These are phyloP conservation scores for Schizopora paradoxa DNA, from an alignment of 1,284 basidiomycete genomes.

Conservation along the genomic window DNA sequence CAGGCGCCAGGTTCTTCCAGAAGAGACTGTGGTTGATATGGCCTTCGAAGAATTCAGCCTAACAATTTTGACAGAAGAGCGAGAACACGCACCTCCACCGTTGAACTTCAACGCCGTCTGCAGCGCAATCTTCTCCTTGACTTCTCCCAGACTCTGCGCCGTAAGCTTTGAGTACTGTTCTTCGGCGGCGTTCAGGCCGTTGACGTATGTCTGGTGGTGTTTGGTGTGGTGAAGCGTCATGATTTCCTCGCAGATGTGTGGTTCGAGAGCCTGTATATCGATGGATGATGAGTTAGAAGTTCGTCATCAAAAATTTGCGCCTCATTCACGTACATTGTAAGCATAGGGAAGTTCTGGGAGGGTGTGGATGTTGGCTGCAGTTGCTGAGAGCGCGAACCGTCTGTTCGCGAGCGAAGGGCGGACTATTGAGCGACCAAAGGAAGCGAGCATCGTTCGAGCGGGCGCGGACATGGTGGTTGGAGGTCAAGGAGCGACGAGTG, in stretches of 20 bases:
- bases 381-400: slow-evolving; percentile 9
- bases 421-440: slow-evolving; percentile 7
- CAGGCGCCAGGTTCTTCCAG: slow-evolving; percentile 92
- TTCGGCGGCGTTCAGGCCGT: slow-evolving; percentile 88
- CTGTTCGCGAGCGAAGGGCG: slow-evolving; percentile 8
- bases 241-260: slow-evolving; percentile 74
- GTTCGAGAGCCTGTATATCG: slow-evolving; percentile 57
- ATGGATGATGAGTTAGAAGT: neutral
- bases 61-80: neutral
- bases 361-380: slow-evolving; percentile 41
- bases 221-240: slow-evolving; percentile 95
- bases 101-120: slow-evolving; percentile 89
- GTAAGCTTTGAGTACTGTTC: slow-evolving; percentile 67
- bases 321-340: slow-evolving; percentile 64
- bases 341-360: slow-evolving; percentile 87
- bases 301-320: neutral
- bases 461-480: slow-evolving; percentile 10
- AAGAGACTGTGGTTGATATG: slow-evolving; percentile 93
- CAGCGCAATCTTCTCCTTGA: slow-evolving; percentile 81
- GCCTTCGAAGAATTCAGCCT: slow-evolving; percentile 37
- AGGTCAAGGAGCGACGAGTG: too few species aligned
- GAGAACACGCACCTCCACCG: slow-evolving; percentile 63
- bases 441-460: slow-evolving; percentile 12
- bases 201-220: slow-evolving; percentile 94
- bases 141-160: too few species aligned